Conservation (phyloP, 2,329 filamentous ascomycete genomes). For the Colletotrichum euphorbiae region DNA sequence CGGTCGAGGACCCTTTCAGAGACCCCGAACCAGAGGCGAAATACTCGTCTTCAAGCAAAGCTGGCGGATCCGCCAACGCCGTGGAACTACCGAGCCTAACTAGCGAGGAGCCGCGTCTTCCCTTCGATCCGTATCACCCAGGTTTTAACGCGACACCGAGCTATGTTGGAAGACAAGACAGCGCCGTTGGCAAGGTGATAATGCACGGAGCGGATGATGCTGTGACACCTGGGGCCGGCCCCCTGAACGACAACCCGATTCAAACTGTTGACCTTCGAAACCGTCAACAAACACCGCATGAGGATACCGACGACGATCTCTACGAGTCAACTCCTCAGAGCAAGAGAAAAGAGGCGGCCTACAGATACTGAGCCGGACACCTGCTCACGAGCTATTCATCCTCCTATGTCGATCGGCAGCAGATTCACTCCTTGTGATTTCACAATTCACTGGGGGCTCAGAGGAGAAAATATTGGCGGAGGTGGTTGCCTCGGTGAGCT, state of each 20-base stretch:
- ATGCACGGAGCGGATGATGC: conserved; percentile 53
- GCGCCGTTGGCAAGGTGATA: conserved; percentile 53
- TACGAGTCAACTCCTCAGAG: conserved; percentile 54
- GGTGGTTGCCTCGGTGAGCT: not conserved
- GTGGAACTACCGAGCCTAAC: conserved; percentile 40
- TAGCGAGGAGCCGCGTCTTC: conserved; percentile 51
- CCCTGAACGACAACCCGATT: conserved; percentile 36
- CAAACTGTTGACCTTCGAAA: conserved; percentile 36
- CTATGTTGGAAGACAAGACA: conserved; percentile 54
- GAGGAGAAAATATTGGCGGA: not conserved
- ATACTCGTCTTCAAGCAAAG: conserved; percentile 30
- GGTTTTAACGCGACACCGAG: conserved; percentile 49
- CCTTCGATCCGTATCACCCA: conserved; percentile 54
- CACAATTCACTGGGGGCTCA: not conserved
- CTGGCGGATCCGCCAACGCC: conserved; percentile 41
- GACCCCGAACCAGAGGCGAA: conserved; percentile 41
- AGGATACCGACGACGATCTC: conserved; percentile 51
- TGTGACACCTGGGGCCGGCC: conserved; percentile 11
- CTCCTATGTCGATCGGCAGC: not conserved
- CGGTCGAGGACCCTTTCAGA: conserved; percentile 43
- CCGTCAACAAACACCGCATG: conserved; percentile 31
- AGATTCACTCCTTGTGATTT: not conserved
- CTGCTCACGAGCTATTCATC: not conserved
- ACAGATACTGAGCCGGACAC: conserved; percentile 20
- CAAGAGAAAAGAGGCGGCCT: conserved; percentile 51